Conservation (phyloP, 306 rosid species). For the Potentilla sterilis region DNA sequence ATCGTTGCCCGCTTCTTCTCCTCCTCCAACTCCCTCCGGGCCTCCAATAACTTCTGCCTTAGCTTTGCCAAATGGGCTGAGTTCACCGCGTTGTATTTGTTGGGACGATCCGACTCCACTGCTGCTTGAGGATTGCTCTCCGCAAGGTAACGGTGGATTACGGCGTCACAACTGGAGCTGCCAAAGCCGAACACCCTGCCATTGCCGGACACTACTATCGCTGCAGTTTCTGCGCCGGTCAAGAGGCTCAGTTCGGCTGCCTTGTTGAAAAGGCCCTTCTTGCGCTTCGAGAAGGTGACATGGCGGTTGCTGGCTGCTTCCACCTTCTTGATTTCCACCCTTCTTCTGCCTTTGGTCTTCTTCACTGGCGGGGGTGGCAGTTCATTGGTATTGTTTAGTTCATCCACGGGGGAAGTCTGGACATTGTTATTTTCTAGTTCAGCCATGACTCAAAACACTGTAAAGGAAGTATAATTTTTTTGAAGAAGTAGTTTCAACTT, state of each 20-base stretch:
- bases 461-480: background rate
- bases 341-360: conserved; percentile 9
- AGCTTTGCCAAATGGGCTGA: background rate
- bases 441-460: background rate
- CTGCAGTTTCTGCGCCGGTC: conserved; percentile 13
- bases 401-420: background rate
- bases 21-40: background rate
- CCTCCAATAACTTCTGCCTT: background rate
- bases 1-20: background rate
- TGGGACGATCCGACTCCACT: background rate
- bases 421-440: background rate
- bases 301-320: conserved; percentile 26
- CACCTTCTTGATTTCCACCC: conserved; percentile 22
- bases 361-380: background rate
- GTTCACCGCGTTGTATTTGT: background rate
- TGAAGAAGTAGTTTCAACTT: background rate
- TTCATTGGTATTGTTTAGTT: background rate
- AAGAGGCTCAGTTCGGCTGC: conserved; percentile 22
- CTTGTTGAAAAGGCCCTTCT: conserved; percentile 23
- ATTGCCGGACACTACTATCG: background rate
- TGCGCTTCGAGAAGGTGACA: conserved; percentile 33
- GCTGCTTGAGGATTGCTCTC: background rate
- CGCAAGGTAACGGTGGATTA: background rate
- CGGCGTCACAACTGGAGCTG: conserved; percentile 10
- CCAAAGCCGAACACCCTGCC: conserved; percentile 20